Conservation (phyloP, 2,329 filamentous ascomycete genomes). For the Fusarium veterinarium region DNA sequence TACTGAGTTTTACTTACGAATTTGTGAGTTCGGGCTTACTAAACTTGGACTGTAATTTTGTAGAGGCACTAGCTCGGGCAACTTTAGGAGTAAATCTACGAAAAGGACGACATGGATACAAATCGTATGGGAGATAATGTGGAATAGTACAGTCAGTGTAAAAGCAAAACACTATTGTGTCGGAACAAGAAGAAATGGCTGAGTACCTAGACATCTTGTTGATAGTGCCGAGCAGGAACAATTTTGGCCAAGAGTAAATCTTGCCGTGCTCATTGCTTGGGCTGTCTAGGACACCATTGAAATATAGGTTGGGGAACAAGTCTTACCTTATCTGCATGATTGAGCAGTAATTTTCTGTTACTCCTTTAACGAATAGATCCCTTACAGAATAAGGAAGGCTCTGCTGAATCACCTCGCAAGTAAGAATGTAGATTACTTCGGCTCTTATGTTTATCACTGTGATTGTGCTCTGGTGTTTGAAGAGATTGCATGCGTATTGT, state of each 20-base stretch:
- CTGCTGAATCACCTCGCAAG: neutral
- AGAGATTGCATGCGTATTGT: conserved; percentile 25
- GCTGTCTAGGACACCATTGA: neutral
- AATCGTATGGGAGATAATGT: neutral
- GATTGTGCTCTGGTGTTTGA: neutral
- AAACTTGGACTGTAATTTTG: neutral
- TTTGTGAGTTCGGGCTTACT: neutral
- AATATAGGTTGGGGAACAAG: neutral
- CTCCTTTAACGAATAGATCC: neutral
- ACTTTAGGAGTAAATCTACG: neutral
- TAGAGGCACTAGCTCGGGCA: neutral
- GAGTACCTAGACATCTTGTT: neutral
- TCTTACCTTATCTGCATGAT: neutral
- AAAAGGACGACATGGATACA: neutral
- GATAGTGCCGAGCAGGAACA: neutral
- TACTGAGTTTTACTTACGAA: neutral
- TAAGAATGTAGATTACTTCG: neutral
- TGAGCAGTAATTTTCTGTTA: neutral
- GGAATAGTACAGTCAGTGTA: neutral
- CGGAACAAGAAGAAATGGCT: neutral
- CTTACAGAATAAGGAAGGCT: neutral
- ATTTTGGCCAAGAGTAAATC: neutral
- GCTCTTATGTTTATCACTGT: neutral
- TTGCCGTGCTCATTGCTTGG: neutral
- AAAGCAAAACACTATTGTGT: neutral